Percentiles rank a stretch among this genome's conserved stretches.
Conservation (phyloP, 176 grass and related monocot genomes). For the Oryza glumipatula region DNA sequence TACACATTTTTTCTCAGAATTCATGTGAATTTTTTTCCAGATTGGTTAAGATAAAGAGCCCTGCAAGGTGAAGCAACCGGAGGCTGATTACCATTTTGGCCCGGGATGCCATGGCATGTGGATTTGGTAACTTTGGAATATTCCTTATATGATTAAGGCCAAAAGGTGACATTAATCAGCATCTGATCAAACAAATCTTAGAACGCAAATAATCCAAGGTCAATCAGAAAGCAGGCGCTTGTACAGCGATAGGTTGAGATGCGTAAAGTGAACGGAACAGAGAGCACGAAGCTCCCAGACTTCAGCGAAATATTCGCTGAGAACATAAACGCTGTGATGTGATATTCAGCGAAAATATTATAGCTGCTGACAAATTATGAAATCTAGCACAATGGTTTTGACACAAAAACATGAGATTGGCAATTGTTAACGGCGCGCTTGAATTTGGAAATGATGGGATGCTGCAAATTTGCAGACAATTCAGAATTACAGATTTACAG, state of each 20-base stretch:
- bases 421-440: not conserved
- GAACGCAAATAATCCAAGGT: not conserved
- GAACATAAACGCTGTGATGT: no score
- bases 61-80: not conserved
- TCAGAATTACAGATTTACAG: not conserved
- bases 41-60: not conserved
- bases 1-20: not conserved
- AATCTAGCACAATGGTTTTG: not conserved
- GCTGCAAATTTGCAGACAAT: not conserved
- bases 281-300: not conserved
- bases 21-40: not conserved
- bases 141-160: not conserved
- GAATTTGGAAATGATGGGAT: not conserved
- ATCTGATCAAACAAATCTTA: not conserved
- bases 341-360: no score
- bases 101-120: not conserved
- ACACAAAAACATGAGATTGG: not conserved
- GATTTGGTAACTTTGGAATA: not conserved
- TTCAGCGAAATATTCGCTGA: no score
- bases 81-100: not conserved
- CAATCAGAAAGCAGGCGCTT: not conserved
- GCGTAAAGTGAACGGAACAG: constrained; percentile 6
- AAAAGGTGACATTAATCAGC: not conserved
- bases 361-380: not conserved
- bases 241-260: not conserved